These are phyloP conservation scores for Dothidotthia symphoricarpi DNA, from an alignment of 2,329 filamentous ascomycete genomes.

Conservation along the genomic window DNA sequence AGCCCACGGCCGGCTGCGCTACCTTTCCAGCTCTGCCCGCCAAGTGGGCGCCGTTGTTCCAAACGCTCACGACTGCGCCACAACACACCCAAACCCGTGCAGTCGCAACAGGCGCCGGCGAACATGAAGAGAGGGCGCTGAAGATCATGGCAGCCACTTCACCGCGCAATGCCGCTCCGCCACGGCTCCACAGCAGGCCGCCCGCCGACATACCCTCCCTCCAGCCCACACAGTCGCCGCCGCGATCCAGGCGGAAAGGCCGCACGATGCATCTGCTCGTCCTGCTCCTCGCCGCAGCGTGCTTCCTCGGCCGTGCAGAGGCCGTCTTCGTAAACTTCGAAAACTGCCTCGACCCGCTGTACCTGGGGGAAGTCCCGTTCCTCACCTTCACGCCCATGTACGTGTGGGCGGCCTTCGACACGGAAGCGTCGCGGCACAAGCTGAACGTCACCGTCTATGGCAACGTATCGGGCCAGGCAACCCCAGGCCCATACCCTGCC, in stretches of 20 bases:
- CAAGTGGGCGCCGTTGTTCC: neutral
- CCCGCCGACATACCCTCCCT: constrained; percentile 26
- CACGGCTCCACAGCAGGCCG: neutral
- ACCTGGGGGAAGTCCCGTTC: constrained; percentile 58
- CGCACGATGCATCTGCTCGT: constrained; percentile 10
- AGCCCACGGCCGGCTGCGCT: constrained; percentile 4
- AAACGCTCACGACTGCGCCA: no score
- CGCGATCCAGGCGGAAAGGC: constrained; percentile 30
- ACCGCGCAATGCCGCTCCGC: constrained; percentile 20
- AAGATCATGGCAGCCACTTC: constrained; percentile 28
- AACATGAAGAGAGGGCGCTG: constrained; percentile 30
- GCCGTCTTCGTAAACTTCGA: constrained; percentile 69
- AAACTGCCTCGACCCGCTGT: constrained; percentile 69
- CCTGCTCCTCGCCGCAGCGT: constrained; percentile 23
- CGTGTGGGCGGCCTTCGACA: constrained; percentile 72
- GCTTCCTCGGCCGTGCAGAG: constrained; percentile 26
- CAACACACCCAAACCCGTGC: no score
- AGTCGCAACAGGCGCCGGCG: constrained; percentile 4
- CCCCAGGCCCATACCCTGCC: constrained; percentile 58
- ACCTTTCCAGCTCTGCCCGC: constrained; percentile 3
- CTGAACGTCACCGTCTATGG: constrained; percentile 82
- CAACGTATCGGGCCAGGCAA: constrained; percentile 77
- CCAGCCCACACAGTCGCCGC: constrained; percentile 32
- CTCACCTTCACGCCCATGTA: constrained; percentile 79
- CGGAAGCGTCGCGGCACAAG: constrained; percentile 58